These are phyloP conservation scores for Penicillium olsonii DNA, from an alignment of 2,329 filamentous ascomycete species.

Conservation along the genomic window DNA sequence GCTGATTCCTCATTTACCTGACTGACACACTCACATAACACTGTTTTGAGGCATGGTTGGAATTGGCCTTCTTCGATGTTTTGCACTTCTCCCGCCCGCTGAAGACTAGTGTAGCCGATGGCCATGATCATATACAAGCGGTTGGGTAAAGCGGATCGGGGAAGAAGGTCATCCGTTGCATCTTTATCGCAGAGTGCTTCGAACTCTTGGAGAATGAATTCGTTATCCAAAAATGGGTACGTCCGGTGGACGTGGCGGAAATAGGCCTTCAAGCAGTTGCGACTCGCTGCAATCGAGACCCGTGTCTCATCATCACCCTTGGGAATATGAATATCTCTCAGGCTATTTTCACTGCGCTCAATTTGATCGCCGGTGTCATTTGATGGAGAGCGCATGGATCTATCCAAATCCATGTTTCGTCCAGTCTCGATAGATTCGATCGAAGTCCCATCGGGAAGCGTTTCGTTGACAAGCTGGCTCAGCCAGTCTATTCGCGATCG, in stretches of 20 bases:
- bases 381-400: not conserved
- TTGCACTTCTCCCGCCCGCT: slow-evolving; percentile 46
- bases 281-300: slow-evolving; percentile 28
- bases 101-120: slow-evolving; percentile 49
- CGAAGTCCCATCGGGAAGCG: slow-evolving; percentile 27
- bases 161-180: not conserved
- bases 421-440: slow-evolving; percentile 42
- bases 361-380: not conserved
- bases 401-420: not conserved
- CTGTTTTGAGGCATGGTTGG: slow-evolving; percentile 36
- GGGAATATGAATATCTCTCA: not conserved
- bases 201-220: slow-evolving; percentile 37
- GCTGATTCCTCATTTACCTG: slow-evolving; percentile 41
- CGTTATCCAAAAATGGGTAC: slow-evolving; percentile 49
- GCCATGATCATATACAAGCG: slow-evolving; percentile 50
- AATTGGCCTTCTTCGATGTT: slow-evolving; percentile 39
- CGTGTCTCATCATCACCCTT: too few species aligned
- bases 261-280: slow-evolving; percentile 47
- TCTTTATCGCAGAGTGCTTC: slow-evolving; percentile 20
- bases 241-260: slow-evolving; percentile 50
- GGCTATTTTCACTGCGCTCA: not conserved
- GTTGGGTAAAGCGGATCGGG: slow-evolving; percentile 31
- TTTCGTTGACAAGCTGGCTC: slow-evolving; percentile 40
- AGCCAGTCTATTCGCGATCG: slow-evolving; percentile 47
- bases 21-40: slow-evolving; percentile 45